These are phyloP conservation scores for Ambrosia artemisiifolia DNA, from an alignment of 129 eudicot species.

Conservation along the genomic window DNA sequence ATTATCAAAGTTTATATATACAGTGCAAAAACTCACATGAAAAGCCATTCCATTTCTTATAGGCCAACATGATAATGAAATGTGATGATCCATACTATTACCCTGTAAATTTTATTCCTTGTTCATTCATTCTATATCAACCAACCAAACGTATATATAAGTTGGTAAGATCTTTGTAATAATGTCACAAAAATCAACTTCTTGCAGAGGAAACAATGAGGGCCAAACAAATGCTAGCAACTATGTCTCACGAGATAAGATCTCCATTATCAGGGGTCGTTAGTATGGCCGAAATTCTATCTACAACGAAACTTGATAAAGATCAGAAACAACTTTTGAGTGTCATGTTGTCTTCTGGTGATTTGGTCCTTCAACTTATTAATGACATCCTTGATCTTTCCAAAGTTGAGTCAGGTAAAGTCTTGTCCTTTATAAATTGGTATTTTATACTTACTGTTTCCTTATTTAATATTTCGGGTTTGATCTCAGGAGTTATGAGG, in stretches of 20 bases:
- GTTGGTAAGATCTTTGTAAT: background rate
- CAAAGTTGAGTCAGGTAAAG: constrained; percentile 89
- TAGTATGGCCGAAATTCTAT: constrained; percentile 83
- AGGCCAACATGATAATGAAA: background rate
- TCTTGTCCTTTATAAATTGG: constrained; percentile 12
- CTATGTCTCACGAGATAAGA: constrained; percentile 98
- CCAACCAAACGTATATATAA: background rate
- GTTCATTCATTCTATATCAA: background rate
- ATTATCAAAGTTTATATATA: background rate
- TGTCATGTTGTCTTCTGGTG: constrained; percentile 93
- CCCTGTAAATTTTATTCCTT: background rate
- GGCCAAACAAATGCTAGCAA: constrained; percentile 95
- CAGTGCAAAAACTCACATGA: background rate
- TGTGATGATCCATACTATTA: background rate
- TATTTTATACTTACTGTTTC: background rate
- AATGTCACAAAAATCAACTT: background rate
- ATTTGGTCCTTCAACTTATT: constrained; percentile 80
- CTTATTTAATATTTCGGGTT: background rate
- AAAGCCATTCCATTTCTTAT: background rate
- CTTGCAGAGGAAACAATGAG: constrained; percentile 96
- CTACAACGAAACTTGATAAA: constrained; percentile 77
- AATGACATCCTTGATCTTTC: constrained; percentile 96
- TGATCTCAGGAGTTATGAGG: constrained; percentile 77
- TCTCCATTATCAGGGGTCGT: constrained; percentile 92
- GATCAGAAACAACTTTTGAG: constrained; percentile 69